Evolutionary conservation across 257 asterid genomes (phyloP), one percentile per base, ranked within the genome.

Genomic region (Galeopsis tetrahit): DNA sequence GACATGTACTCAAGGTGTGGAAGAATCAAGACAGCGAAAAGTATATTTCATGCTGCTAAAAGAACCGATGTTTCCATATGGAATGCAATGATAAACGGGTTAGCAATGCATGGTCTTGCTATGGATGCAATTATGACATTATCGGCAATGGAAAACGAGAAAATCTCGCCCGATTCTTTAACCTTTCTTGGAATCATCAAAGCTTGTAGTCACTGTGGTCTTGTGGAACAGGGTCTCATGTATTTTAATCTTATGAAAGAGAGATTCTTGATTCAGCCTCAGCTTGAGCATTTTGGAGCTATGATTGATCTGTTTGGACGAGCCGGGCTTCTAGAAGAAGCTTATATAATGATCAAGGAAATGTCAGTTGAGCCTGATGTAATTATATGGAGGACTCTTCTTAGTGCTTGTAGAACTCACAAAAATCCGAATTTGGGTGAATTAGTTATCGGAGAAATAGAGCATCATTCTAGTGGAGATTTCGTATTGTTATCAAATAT

Each of bases 1-100:
- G 94, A 92, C 81, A 85, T 92, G 94, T 92, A 88, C 75, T 81
- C 96, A 2, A 88, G 89, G 82, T 92, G 98, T 80, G 98, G 98
- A 43, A 81, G 84, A 72, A 85, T 89, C 46, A 84, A 78, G 57
- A 76, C 53, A 3, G 98, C 96, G 42, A 86, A 80, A 85, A 78
- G 80, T 34, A 69, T 89, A 40, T 92, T 89, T 68, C 51, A 65
- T 48, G 69, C 73, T 56, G 85, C 80, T 46, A 62, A 57, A 44
- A 85, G 76, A 44, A 74, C 57, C 53, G 75, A 89, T 66, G 86
- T 49, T 49, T 49, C 56, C 0, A 49, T 49, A 49, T 49, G 56
- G 56, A 49, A 49, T 49, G 56, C 56, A 49, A 49, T 49, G 56
- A 49, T 49, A n/a, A 49, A 49, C 5, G 56, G 56, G 28, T 4